Conservation (phyloP, 306 rosid species). For the Trifolium pratense region DNA sequence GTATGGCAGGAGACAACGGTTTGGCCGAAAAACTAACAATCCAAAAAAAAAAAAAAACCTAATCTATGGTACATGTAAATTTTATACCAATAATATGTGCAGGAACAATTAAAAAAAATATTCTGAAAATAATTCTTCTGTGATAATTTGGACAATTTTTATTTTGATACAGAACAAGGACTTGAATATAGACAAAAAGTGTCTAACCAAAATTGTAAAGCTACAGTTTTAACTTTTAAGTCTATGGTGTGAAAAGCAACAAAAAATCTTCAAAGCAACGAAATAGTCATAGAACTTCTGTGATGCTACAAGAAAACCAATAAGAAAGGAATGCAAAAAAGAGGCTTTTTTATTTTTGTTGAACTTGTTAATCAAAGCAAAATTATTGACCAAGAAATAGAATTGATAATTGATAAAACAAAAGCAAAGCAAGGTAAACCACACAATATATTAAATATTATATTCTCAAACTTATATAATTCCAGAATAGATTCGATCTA, state of each 20-base stretch:
- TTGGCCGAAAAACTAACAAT: constrained; percentile 23
- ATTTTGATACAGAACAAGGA: constrained; percentile 28
- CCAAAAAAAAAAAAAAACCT: not conserved
- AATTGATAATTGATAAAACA: constrained; percentile 33
- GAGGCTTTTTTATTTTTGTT: too few species aligned
- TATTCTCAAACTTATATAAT: constrained; percentile 36
- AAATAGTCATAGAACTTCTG: constrained; percentile 13
- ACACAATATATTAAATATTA: constrained; percentile 38
- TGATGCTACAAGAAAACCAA: constrained; percentile 39
- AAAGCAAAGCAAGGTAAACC: constrained; percentile 36
- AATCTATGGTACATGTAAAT: constrained; percentile 28
- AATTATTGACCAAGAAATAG: constrained; percentile 24
- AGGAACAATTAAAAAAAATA: not conserved
- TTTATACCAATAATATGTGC: constrained; percentile 1
- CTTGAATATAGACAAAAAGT: constrained; percentile 39
- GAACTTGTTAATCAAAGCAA: not conserved
- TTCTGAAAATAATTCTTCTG: constrained; percentile 3
- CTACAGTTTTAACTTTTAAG: constrained; percentile 29
- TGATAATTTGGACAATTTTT: constrained; percentile 29
- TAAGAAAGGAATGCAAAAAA: not conserved
- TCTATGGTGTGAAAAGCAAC: constrained; percentile 44
- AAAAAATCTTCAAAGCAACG: constrained; percentile 14
- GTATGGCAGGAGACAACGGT: constrained; percentile 20
- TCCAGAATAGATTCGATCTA: constrained; percentile 35
- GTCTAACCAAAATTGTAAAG: constrained; percentile 37